These are phyloP conservation scores for Brassica balearica DNA, from an alignment of 441 rosid genomes.

Conservation along the genomic window DNA sequence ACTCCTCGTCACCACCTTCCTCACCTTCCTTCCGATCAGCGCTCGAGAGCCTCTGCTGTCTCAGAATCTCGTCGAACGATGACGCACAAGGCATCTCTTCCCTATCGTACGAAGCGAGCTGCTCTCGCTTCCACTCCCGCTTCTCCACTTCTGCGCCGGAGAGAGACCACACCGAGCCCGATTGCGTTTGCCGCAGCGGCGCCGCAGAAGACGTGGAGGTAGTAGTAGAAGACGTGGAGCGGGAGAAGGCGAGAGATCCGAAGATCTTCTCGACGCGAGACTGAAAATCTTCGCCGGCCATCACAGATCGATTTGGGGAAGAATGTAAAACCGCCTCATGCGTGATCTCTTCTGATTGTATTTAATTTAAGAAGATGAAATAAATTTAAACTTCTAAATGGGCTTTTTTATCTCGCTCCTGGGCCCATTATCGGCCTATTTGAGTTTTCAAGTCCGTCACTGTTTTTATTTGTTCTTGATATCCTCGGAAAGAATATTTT, in stretches of 20 bases:
- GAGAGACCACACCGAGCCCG: constrained; percentile 56
- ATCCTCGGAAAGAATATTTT: neutral
- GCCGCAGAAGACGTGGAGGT: constrained; percentile 28
- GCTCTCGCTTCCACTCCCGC: constrained; percentile 57
- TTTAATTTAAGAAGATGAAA: neutral
- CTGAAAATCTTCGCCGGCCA: constrained; percentile 58
- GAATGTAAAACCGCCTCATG: constrained; percentile 22
- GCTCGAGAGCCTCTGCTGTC: constrained; percentile 40
- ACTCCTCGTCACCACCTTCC: constrained; percentile 35
- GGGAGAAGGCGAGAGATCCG: constrained; percentile 59
- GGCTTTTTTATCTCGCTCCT: neutral
- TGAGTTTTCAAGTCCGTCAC: neutral
- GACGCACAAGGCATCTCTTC: constrained; percentile 62
- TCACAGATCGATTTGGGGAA: constrained; percentile 15
- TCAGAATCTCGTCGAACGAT: constrained; percentile 54
- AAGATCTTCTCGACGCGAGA: constrained; percentile 60
- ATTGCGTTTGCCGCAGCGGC: constrained; percentile 25
- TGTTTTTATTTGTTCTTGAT: neutral
- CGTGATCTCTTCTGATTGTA: constrained; percentile 9
- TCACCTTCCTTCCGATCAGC: constrained; percentile 24
- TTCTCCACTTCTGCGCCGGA: constrained; percentile 58
- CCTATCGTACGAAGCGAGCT: constrained; percentile 44
- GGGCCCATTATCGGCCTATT: constrained; percentile 9
- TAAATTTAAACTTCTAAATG: neutral
- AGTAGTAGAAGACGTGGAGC: constrained; percentile 41